These are phyloP conservation scores for Trichosanthes truncata DNA, from an alignment of 306 rosid genomes.

Conservation along the genomic window DNA sequence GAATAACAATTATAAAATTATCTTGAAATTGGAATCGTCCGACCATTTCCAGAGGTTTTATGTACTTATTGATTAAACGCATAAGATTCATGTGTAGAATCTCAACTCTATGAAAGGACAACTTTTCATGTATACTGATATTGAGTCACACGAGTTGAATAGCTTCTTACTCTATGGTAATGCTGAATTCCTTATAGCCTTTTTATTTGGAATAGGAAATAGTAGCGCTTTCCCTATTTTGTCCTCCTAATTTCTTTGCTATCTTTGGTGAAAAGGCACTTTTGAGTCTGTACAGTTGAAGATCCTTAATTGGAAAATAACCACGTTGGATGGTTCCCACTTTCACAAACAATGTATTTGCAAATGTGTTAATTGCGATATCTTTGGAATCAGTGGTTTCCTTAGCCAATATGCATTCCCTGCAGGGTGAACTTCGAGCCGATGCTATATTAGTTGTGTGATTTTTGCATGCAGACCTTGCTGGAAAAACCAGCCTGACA, in stretches of 20 bases:
- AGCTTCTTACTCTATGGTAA: not conserved
- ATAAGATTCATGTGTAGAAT: not conserved
- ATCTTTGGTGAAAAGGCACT: not conserved
- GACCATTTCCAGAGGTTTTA: not conserved
- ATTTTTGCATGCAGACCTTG: constrained; percentile 66
- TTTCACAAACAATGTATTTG: not conserved
- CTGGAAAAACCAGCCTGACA: constrained; percentile 41
- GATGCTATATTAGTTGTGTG: constrained; percentile 83
- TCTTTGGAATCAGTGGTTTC: constrained; percentile 4
- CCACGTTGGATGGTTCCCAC: not conserved
- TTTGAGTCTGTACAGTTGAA: not conserved
- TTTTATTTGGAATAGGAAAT: not conserved
- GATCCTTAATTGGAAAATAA: not conserved
- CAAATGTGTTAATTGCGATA: not conserved
- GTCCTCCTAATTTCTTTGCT: not conserved
- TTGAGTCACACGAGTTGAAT: not conserved
- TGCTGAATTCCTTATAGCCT: not conserved
- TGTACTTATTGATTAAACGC: not conserved
- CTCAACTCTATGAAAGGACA: not conserved
- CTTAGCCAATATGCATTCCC: constrained; percentile 2
- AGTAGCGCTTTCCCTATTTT: not conserved
- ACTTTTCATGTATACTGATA: not conserved
- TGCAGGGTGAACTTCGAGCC: constrained; percentile 67
- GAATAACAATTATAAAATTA: not conserved
- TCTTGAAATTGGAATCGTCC: not conserved